Evolutionary conservation across 2,329 filamentous ascomycete species (phyloP).

Genomic region (Ophiocordyceps camponoti-leonardi): DNA sequence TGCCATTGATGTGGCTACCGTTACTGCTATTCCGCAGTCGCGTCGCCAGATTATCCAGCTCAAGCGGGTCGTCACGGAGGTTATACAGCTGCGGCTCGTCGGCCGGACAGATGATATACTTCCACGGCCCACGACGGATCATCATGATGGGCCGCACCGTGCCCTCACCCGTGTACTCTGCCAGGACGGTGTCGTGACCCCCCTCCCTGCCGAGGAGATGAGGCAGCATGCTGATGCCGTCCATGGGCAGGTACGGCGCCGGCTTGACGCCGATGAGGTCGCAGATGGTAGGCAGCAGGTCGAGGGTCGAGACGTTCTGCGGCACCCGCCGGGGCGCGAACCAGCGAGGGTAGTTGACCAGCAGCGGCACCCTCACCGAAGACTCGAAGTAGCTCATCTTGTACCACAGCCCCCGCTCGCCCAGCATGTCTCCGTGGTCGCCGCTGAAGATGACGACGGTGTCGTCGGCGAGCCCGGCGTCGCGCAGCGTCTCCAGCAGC

Average conservation of each 20-base stretch:
- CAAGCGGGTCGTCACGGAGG: conserved; percentile 54
- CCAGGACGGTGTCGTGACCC: conserved; percentile 77
- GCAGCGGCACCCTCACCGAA: conserved; percentile 73
- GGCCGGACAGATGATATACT: conserved; percentile 73
- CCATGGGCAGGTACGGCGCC: conserved; percentile 59
- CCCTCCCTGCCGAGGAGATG: conserved; percentile 42
- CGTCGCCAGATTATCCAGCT: conserved; percentile 54
- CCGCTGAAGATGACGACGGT: conserved; percentile 87
- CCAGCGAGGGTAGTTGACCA: conserved; percentile 62
- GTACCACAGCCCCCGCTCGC: conserved; percentile 84
- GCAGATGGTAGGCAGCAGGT: conserved; percentile 76
- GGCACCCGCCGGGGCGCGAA: conserved; percentile 62
- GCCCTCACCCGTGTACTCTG: conserved; percentile 89
- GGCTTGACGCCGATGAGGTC: conserved; percentile 62
- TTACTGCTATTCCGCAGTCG: too few relatives aligned
- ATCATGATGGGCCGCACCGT: conserved; percentile 82
- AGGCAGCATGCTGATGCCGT: conserved; percentile 68
- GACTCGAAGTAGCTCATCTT: conserved; percentile 97
- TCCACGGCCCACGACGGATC: conserved; percentile 81
- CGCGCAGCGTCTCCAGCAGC: conserved; percentile 58
- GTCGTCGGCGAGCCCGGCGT: conserved; percentile 65
- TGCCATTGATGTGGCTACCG: too few relatives aligned
- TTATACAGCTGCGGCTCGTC: conserved; percentile 79
- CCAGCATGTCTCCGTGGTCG: conserved; percentile 92
- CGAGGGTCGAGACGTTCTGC: conserved; percentile 79